phyloP scores from a whole-genome alignment of 345 rosid genomes.

The Cochlearia excelsa region DNA sequence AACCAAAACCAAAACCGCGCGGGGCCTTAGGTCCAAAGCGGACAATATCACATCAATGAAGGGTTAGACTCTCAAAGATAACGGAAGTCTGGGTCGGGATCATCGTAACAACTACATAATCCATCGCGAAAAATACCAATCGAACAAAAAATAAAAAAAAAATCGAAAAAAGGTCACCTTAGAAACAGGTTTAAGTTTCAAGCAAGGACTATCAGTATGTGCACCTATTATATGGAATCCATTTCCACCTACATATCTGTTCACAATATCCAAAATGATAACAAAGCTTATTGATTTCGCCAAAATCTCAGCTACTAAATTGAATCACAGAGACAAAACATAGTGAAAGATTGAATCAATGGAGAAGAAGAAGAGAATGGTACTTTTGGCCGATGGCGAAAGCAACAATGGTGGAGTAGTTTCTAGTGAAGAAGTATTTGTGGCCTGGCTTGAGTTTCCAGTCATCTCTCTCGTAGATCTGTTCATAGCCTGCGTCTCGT shows the following conservation, averaged over 20 bases:
- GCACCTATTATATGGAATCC: conserved; percentile 89
- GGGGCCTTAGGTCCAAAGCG: too few relatives aligned
- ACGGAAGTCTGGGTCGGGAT: too few relatives aligned
- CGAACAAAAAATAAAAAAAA: background rate
- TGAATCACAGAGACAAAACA: too few relatives aligned
- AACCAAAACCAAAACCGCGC: too few relatives aligned
- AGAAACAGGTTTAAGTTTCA: conserved; percentile 88
- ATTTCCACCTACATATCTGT: conserved; percentile 86
- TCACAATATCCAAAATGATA: background rate
- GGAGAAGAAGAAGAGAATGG: background rate
- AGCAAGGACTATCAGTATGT: conserved; percentile 95
- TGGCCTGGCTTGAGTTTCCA: conserved; percentile 83
- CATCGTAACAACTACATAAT: too few relatives aligned
- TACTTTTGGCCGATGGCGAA: conserved; percentile 87
- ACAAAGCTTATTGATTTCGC: too few relatives aligned
- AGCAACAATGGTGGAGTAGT: conserved; percentile 85
- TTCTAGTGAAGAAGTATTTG: conserved; percentile 85
- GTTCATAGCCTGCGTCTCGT: conserved; percentile 66
- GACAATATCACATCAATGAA: too few relatives aligned
- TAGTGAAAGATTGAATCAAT: background rate
- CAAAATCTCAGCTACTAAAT: too few relatives aligned
- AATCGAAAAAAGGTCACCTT: conserved; percentile 43
- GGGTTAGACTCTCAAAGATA: too few relatives aligned
- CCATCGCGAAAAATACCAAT: too few relatives aligned
- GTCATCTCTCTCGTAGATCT: conserved; percentile 71